Evolutionary conservation across 805 yeast genomes (phyloP).

Genomic region (Candida silvatica): DNA sequence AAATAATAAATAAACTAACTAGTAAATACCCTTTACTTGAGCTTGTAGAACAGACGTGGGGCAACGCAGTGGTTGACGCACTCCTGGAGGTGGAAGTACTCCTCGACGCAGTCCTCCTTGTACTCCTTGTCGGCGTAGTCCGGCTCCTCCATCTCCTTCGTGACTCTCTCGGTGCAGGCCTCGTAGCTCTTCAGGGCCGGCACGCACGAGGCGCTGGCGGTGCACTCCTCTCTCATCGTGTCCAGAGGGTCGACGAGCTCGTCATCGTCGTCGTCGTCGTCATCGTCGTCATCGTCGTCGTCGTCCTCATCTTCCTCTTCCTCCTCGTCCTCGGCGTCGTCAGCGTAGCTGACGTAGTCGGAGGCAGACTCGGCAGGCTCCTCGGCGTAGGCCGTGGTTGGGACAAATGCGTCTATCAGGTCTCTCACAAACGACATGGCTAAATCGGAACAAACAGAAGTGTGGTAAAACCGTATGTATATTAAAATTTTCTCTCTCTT

Average conservation of each 20-base stretch:
- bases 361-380: constrained; percentile 28
- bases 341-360: constrained; percentile 20
- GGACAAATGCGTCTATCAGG: constrained; percentile 70
- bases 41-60: constrained; percentile 79
- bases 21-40: constrained; percentile 42
- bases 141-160: constrained; percentile 75
- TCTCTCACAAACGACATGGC: constrained; percentile 51
- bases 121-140: constrained; percentile 71
- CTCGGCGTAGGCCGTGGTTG: constrained; percentile 80
- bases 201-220: constrained; percentile 57
- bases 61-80: constrained; percentile 88
- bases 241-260: constrained; percentile 62
- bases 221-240: constrained; percentile 58
- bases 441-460: background rate
- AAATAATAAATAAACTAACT: background rate
- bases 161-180: constrained; percentile 93
- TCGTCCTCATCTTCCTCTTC: constrained; percentile 31
- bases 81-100: constrained; percentile 94
- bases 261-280: constrained; percentile 41
- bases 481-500: no score
- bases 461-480: no score
- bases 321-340: constrained; percentile 39
- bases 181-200: constrained; percentile 80
- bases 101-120: constrained; percentile 98
- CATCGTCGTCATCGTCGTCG: constrained; percentile 31